Conservation (phyloP, 129 eudicot genomes). For the Lactuca sativa region DNA sequence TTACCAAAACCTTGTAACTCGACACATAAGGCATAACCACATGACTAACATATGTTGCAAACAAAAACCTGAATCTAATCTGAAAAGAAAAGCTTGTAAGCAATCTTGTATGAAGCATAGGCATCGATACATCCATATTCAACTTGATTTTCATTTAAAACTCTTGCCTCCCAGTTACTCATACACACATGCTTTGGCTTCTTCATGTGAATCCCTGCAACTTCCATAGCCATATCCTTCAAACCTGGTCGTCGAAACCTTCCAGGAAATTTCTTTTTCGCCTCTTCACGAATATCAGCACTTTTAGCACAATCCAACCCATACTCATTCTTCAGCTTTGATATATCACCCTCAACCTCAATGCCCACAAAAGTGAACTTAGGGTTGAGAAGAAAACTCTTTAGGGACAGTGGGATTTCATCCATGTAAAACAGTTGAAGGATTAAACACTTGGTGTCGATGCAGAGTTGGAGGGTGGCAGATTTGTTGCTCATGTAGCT, state of each 20-base stretch:
- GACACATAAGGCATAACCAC: too few relatives aligned
- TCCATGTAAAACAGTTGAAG: constrained; percentile 71
- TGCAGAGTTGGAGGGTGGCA: constrained; percentile 65
- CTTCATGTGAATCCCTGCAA: constrained; percentile 40
- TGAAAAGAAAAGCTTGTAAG: constrained; percentile 30
- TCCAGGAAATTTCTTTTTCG: constrained; percentile 52
- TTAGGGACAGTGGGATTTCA: constrained; percentile 51
- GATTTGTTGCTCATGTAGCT: constrained; percentile 57
- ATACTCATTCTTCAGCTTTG: constrained; percentile 59
- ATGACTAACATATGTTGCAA: background rate
- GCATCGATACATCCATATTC: constrained; percentile 75
- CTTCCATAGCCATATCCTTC: constrained; percentile 62
- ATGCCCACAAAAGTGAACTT: constrained; percentile 61
- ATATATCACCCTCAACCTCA: constrained; percentile 48
- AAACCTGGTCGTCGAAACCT: constrained; percentile 52
- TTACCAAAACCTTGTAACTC: too few relatives aligned
- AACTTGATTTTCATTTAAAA: constrained; percentile 42
- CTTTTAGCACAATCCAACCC: constrained; percentile 44
- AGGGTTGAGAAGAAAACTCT: constrained; percentile 38
- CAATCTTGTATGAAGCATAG: constrained; percentile 70
- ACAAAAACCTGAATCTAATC: constrained; percentile 1
- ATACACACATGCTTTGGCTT: constrained; percentile 54
- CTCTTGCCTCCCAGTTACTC: constrained; percentile 68
- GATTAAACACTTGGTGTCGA: constrained; percentile 55
- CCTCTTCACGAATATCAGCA: constrained; percentile 41